Conservation (phyloP, 768 basidiomycete genomes). For the Lyophyllum shimeji region DNA sequence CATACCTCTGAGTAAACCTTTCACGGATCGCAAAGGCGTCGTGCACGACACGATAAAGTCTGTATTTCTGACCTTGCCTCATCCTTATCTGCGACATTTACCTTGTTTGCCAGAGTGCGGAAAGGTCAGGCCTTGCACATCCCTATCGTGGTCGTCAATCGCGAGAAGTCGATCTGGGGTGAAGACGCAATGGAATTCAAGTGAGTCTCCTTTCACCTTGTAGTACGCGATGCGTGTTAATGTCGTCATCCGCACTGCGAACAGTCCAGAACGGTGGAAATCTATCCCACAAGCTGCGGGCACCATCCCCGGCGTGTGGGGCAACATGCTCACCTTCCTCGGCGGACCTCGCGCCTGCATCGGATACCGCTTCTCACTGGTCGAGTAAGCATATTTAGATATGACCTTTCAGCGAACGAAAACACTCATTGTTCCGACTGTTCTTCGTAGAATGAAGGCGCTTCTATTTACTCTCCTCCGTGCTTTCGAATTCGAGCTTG, state of each 20-base stretch:
- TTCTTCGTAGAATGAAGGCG: conserved; percentile 31
- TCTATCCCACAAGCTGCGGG: conserved; percentile 40
- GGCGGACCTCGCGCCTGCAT: conserved; percentile 68
- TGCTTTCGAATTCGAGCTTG: conserved; percentile 54
- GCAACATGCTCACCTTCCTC: conserved; percentile 59
- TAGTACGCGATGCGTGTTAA: neutral
- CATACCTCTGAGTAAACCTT: conserved; percentile 47
- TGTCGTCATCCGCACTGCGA: conserved; percentile 21
- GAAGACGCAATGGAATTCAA: conserved; percentile 62
- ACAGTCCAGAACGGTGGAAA: conserved; percentile 67
- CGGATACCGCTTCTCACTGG: conserved; percentile 62
- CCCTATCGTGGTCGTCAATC: conserved; percentile 54
- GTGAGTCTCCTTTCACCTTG: conserved; percentile 28
- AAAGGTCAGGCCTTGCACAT: conserved; percentile 48
- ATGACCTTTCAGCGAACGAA: neutral
- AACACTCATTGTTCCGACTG: neutral
- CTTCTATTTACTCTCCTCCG: conserved; percentile 50
- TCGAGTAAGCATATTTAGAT: conserved; percentile 39
- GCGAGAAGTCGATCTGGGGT: conserved; percentile 57
- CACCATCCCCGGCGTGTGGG: conserved; percentile 59
- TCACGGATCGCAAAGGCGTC: conserved; percentile 43
- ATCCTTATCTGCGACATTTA: neutral
- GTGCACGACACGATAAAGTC: conserved; percentile 39
- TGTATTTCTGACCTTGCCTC: conserved; percentile 2
- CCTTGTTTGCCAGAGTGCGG: conserved; percentile 24